These are phyloP conservation scores for Bondarzewia mesenterica DNA, from an alignment of 1,284 basidiomycete species.

Conservation along the genomic window DNA sequence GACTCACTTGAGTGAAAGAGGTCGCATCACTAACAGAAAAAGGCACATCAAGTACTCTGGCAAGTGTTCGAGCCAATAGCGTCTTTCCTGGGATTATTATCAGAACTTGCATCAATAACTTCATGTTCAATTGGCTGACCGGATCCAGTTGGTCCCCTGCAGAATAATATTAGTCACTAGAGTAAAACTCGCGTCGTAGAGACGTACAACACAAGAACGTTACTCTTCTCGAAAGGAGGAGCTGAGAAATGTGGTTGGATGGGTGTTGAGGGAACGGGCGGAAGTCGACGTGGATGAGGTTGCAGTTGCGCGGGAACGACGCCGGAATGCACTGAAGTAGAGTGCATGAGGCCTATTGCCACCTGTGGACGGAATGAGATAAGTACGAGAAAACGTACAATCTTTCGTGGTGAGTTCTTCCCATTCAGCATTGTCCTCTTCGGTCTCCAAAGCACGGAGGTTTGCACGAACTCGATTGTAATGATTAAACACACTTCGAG, in stretches of 20 bases:
- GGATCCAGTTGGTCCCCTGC: constrained; percentile 78
- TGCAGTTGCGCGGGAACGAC: constrained; percentile 48
- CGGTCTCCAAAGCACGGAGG: constrained; percentile 38
- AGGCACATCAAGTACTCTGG: constrained; percentile 82
- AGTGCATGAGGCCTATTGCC: too few species aligned
- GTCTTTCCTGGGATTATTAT: constrained; percentile 65
- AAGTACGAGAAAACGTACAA: constrained; percentile 21
- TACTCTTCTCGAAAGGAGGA: constrained; percentile 87
- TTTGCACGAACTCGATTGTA: constrained; percentile 77
- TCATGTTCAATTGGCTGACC: constrained; percentile 32
- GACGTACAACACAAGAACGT: constrained; percentile 79
- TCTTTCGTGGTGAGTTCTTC: constrained; percentile 16
- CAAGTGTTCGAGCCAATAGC: constrained; percentile 76
- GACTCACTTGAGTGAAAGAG: constrained; percentile 65
- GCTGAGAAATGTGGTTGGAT: constrained; percentile 34
- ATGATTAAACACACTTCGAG: constrained; percentile 80
- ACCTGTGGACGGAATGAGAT: not conserved
- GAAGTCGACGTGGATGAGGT: constrained; percentile 37
- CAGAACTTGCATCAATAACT: constrained; percentile 19
- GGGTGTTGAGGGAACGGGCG: constrained; percentile 26
- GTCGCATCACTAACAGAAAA: constrained; percentile 88
- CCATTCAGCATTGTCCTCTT: constrained; percentile 21
- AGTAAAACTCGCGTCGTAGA: too few species aligned
- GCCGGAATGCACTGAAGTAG: constrained; percentile 22
- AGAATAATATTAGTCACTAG: not conserved